Evolutionary conservation across 192 early-diverging fungal genomes (phyloP).

Genomic region (Geosiphon pyriformis): DNA sequence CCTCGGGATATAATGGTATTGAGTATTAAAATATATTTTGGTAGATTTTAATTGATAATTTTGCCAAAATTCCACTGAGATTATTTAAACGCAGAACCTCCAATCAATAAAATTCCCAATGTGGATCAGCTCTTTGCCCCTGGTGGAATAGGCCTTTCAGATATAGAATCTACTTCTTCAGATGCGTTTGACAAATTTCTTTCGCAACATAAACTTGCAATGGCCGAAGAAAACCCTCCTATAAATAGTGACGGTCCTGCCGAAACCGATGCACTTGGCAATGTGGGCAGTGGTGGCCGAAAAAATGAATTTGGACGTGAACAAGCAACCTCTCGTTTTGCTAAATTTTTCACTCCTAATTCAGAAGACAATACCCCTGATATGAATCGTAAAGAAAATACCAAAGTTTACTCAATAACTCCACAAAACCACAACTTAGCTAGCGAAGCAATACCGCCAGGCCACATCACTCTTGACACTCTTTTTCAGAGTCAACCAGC

Average conservation of each 20-base stretch:
- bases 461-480: conserved; percentile 40
- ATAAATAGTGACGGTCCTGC: neutral
- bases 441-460: conserved; percentile 27
- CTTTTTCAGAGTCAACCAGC: conserved; percentile 46
- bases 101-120: conserved; percentile 32
- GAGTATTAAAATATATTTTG: neutral
- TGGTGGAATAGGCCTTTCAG: conserved; percentile 33
- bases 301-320: conserved; percentile 23
- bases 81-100: neutral
- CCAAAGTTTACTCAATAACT: neutral
- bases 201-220: conserved; percentile 36
- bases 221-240: conserved; percentile 21
- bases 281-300: too few relatives aligned
- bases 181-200: conserved; percentile 44
- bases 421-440: conserved; percentile 21
- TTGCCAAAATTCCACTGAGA: too few relatives aligned
- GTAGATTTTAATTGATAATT: too few relatives aligned
- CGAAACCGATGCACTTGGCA: conserved; percentile 15
- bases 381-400: neutral
- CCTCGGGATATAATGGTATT: conserved; percentile 13
- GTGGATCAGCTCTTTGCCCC: conserved; percentile 43
- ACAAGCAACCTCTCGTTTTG: conserved; percentile 52
- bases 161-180: conserved; percentile 27
- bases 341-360: conserved; percentile 50
- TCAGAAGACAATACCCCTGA: conserved; percentile 33